Evolutionary conservation across 345 rosid genomes (phyloP).

Genomic region (Viola odorata): DNA sequence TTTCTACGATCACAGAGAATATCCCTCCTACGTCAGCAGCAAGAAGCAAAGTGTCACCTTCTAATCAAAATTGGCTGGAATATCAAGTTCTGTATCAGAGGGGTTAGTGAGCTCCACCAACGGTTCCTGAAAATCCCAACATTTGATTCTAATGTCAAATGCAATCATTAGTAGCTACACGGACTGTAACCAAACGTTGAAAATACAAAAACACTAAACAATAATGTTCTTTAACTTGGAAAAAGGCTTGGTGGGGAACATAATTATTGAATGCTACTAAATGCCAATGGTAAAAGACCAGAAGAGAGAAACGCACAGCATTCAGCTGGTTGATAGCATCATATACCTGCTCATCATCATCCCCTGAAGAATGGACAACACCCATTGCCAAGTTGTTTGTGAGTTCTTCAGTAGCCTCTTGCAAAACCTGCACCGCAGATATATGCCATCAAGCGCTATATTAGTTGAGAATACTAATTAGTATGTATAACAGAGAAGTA

Average conservation of each 20-base stretch:
- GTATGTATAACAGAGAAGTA: not conserved
- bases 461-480: not conserved
- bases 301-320: not conserved
- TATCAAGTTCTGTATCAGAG: slow-evolving; percentile 55
- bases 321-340: not conserved
- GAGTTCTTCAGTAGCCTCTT: slow-evolving; percentile 32
- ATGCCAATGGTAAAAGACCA: not conserved
- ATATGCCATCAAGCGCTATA: not conserved
- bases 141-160: not conserved
- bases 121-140: slow-evolving; percentile 46
- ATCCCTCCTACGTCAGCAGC: not conserved
- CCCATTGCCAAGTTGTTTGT: slow-evolving; percentile 33
- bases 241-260: not conserved
- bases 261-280: not conserved
- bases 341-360: slow-evolving; percentile 58
- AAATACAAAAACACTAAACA: not conserved
- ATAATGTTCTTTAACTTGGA: not conserved
- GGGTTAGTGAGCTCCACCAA: slow-evolving; percentile 53
- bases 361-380: slow-evolving; percentile 42
- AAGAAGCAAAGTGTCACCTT: slow-evolving; percentile 23
- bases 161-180: not conserved
- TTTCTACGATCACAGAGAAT: too few relatives aligned
- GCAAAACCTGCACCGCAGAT: slow-evolving; percentile 36
- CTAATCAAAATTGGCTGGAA: slow-evolving; percentile 50
- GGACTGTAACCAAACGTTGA: not conserved